A percentile compares a stretch with the other conserved stretches of the same genome.
Evolutionary conservation across 2,329 filamentous ascomycete species (phyloP).

Genomic region (Fusarium sp.): DNA sequence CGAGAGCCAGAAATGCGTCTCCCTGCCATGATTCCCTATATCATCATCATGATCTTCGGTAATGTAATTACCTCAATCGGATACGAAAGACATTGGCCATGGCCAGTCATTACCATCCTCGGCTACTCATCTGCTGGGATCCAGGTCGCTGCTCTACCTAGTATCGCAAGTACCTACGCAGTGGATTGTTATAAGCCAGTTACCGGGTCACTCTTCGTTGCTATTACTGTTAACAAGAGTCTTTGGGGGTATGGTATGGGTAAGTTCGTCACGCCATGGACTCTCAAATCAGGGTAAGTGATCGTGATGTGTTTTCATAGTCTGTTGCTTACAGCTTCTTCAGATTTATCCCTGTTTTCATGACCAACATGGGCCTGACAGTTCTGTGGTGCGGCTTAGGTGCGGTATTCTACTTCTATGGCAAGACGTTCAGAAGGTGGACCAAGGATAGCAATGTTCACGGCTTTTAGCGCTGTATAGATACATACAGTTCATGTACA

Average conservation of each 20-base stretch:
- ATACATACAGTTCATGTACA: no score
- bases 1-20: conserved; percentile 11
- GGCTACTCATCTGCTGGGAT: neutral
- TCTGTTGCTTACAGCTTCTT: accelerated
- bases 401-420: neutral
- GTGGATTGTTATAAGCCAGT: conserved; percentile 12
- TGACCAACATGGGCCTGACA: conserved; percentile 8
- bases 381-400: neutral
- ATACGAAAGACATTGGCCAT: conserved; percentile 3
- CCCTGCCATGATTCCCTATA: neutral
- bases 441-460: conserved; percentile 9
- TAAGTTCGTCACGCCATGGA: conserved; percentile 7
- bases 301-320: accelerated
- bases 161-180: conserved; percentile 2
- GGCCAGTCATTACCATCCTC: conserved; percentile 1
- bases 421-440: conserved; percentile 4
- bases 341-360: conserved; percentile 9
- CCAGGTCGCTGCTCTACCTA: neutral
- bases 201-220: conserved; percentile 1
- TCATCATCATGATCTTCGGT: conserved; percentile 2
- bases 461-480: no score
- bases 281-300: conserved; percentile 11
- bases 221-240: neutral
- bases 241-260: conserved; percentile 9
- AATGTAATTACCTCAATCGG: neutral